Conservation (phyloP, 768 basidiomycete genomes). For the Panellus pusillus region DNA sequence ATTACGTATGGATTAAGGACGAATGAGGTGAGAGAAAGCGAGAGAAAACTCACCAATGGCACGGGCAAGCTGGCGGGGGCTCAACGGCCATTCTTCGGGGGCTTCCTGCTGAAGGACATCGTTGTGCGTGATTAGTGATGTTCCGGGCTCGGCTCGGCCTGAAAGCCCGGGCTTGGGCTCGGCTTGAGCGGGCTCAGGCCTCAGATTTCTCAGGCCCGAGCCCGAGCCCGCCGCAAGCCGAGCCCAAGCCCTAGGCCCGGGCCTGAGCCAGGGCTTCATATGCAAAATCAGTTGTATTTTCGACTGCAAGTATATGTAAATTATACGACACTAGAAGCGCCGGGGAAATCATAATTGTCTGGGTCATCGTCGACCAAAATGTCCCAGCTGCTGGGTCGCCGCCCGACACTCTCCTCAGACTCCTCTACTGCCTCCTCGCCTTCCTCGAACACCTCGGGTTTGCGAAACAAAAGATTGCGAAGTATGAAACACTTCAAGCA, state of each 20-base stretch:
- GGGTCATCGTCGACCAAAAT: not conserved
- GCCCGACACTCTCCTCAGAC: not conserved
- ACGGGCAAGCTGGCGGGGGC: too few relatives aligned
- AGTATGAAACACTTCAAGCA: slow-evolving; percentile 28
- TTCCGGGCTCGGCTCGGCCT: not conserved
- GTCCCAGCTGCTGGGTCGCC: not conserved
- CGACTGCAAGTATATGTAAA: too few relatives aligned
- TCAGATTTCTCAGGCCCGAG: not conserved
- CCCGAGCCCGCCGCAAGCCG: not conserved
- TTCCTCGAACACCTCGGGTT: slow-evolving; percentile 12
- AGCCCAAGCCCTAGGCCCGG: too few relatives aligned
- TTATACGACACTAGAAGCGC: too few relatives aligned
- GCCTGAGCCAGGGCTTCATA: too few relatives aligned
- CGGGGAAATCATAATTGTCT: not conserved
- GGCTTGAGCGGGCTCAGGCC: not conserved
- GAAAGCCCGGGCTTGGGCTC: slow-evolving; percentile 2
- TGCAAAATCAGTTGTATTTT: too few relatives aligned
- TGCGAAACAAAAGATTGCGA: slow-evolving; percentile 27
- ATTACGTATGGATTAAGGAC: too few relatives aligned
- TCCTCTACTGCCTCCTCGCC: slow-evolving; percentile 5
- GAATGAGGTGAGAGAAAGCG: too few relatives aligned
- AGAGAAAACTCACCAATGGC: too few relatives aligned
- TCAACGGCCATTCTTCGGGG: too few relatives aligned
- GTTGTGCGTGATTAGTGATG: too few relatives aligned
- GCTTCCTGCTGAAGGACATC: too few relatives aligned